Evolutionary conservation across 148 eudicot species (phyloP), one percentile per base, ranked within the genome.

Genomic region (Chenopodium suecicum): DNA sequence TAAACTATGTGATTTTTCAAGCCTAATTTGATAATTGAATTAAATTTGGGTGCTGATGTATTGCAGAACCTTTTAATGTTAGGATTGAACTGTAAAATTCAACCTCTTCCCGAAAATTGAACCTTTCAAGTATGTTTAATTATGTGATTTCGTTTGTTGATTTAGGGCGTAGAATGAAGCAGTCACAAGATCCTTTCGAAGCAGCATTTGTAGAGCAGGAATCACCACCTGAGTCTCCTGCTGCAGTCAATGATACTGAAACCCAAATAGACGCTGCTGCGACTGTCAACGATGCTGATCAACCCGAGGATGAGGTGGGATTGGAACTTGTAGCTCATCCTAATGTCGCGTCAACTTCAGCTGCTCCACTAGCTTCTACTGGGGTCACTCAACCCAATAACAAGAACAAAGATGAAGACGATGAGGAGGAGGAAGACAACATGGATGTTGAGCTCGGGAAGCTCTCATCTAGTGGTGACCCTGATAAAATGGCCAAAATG

Each of bases 161-260:
- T 11, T 20, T 27, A 76, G 73, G 31, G 65, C 22, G 14, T n/a
- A 75, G 74, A 14, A 88, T 92, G 94, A 90, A 88, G 84, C 90
- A 85, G 82, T 93, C 94, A 3, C 90, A 93, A 84, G 97, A 95
- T 86, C 97, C 98, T n/a, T 95, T 95, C 83, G 98, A 93, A 83
- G 95, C 90, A 34, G 92, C 95, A 29, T 89, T 86, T 66, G 94
- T 88, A 78, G 97, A 90, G 78, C 94, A 94, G 75, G 93, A 92
- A 78, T 89, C 97, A 19, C 98, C 94, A 0, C 97, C 94, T 12
- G 93, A 88, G 72, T 94, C 98, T 27, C 98, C 97, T 14, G 46
- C 73, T 58, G 83, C 79, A 60, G 80, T 87, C 41, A 89, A 89
- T 81, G 90, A 85, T 17, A 85, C 52, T 19, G 94, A 90, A 77